Percentiles rank a stretch among this genome's conserved stretches.
Evolutionary conservation across 2,329 filamentous ascomycete genomes (phyloP).

Genomic region (Nakataea oryzae): DNA sequence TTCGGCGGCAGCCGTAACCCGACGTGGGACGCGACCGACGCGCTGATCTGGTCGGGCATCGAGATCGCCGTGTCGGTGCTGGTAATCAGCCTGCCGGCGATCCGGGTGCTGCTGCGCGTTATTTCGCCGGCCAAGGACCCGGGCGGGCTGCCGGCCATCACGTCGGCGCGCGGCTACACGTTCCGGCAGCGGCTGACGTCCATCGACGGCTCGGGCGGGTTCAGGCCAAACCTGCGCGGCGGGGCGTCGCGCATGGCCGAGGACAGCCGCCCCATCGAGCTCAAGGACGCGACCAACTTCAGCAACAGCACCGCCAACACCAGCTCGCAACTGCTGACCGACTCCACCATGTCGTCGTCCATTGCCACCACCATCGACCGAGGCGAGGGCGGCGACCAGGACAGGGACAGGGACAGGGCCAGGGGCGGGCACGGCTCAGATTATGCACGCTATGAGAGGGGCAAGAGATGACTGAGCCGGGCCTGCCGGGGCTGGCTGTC

Average conservation of each 20-base stretch:
- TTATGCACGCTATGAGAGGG: neutral
- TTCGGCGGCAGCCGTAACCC: slow-evolving; percentile 21
- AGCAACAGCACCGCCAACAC: neutral
- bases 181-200: neutral
- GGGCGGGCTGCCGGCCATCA: neutral
- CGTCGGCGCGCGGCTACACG: neutral
- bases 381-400: too few relatives aligned
- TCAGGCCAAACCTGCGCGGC: neutral
- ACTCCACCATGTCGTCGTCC: neutral
- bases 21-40: slow-evolving; percentile 29
- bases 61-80: slow-evolving; percentile 31
- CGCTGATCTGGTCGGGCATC: slow-evolving; percentile 30
- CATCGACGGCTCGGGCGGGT: neutral
- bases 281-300: neutral
- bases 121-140: neutral
- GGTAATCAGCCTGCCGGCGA: slow-evolving; percentile 27
- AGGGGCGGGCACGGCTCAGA: too few relatives aligned
- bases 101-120: slow-evolving; percentile 19
- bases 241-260: neutral
- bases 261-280: neutral
- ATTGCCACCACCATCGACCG: neutral
- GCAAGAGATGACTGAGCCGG: neutral
- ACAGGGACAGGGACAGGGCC: neutral
- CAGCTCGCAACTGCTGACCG: neutral
- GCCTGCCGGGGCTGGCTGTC: too few relatives aligned